A percentile compares a stretch with the other conserved stretches of the same genome.
These are phyloP conservation scores for Suillus discolor DNA, from an alignment of 768 basidiomycete genomes.

Conservation along the genomic window DNA sequence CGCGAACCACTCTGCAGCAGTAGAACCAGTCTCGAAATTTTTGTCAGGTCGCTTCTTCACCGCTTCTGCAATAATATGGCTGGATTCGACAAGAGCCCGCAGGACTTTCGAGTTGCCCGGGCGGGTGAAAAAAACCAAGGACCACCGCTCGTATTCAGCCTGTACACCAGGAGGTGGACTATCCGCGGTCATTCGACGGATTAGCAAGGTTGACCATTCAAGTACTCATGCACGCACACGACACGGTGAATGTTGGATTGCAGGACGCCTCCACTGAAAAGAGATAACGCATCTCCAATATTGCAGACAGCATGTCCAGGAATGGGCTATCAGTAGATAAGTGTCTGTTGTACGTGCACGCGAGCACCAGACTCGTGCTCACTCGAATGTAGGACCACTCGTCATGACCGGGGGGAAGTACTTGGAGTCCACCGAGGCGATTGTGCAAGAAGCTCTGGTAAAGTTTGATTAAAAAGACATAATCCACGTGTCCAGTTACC, in stretches of 20 bases:
- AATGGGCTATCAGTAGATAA: conserved; percentile 40
- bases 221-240: conserved; percentile 24
- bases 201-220: neutral
- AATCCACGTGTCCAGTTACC: conserved; percentile 16
- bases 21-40: conserved; percentile 38
- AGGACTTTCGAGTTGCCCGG: conserved; percentile 56
- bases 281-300: conserved; percentile 59
- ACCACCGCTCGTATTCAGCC: conserved; percentile 56
- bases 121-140: conserved; percentile 68
- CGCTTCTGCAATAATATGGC: conserved; percentile 49
- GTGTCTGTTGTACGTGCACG: neutral
- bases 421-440: conserved; percentile 69
- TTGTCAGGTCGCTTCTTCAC: conserved; percentile 36
- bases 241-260: conserved; percentile 68
- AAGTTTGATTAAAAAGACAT: no score
- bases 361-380: neutral
- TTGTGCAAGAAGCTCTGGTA: conserved; percentile 68
- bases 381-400: conserved; percentile 73
- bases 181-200: neutral
- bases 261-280: conserved; percentile 66
- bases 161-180: conserved; percentile 60
- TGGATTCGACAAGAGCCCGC: conserved; percentile 53
- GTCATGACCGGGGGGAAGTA: conserved; percentile 59
- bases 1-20: conserved; percentile 43
- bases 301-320: conserved; percentile 63